A percentile compares a stretch with the other conserved stretches of the same genome.
These are phyloP conservation scores for Sclerotinia subarctica DNA, from an alignment of 2,329 filamentous ascomycete genomes.

Conservation along the genomic window DNA sequence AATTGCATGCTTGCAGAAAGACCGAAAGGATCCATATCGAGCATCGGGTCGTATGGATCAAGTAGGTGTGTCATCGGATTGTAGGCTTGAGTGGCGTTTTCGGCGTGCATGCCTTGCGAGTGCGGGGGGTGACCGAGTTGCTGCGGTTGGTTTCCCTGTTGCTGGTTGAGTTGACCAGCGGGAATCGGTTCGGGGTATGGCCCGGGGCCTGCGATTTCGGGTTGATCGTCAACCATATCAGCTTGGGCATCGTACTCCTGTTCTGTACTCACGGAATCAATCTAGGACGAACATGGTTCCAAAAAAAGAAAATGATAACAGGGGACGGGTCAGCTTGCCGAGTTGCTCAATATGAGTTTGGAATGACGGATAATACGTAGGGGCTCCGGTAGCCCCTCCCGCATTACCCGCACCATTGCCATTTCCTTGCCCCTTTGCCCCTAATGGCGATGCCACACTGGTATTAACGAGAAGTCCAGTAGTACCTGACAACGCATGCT, in stretches of 20 bases:
- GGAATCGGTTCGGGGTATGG: constrained; percentile 61
- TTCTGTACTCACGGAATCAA: constrained; percentile 69
- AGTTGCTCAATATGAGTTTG: constrained; percentile 82
- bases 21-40: constrained; percentile 92
- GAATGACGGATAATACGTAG: constrained; percentile 71
- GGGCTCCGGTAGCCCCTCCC: constrained; percentile 42
- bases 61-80: constrained; percentile 47
- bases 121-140: constrained; percentile 41
- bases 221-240: constrained; percentile 81
- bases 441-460: constrained; percentile 31
- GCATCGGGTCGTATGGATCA: constrained; percentile 76
- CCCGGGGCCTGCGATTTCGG: constrained; percentile 59
- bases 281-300: constrained; percentile 65
- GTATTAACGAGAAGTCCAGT: constrained; percentile 31
- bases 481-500: constrained; percentile 33
- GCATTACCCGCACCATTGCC: constrained; percentile 39
- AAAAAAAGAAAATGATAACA: constrained; percentile 45
- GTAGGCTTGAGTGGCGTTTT: constrained; percentile 43
- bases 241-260: constrained; percentile 93
- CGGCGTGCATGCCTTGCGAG: constrained; percentile 42
- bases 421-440: constrained; percentile 37
- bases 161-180: constrained; percentile 24
- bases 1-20: constrained; percentile 95
- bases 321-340: constrained; percentile 69
- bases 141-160: constrained; percentile 25